Conservation (phyloP, 345 rosid genomes). For the Erysimum cheiranthoides region DNA sequence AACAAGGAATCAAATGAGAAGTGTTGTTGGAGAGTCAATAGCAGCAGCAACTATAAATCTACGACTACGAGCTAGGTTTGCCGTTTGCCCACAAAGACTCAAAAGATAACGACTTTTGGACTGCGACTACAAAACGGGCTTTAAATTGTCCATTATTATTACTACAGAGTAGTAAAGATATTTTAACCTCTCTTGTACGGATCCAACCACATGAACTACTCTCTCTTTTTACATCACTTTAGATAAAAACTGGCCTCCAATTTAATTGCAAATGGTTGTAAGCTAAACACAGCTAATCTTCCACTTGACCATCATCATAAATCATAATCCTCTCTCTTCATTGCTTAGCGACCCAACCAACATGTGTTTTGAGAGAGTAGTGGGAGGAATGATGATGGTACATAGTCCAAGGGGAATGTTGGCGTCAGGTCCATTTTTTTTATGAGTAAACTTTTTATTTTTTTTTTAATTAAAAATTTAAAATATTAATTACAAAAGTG, state of each 20-base stretch:
- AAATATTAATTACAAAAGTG: too few species aligned
- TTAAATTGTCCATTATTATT: not conserved
- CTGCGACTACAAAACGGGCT: not conserved
- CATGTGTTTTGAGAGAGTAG: constrained; percentile 16
- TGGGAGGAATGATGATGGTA: constrained; percentile 18
- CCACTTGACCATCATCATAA: not conserved
- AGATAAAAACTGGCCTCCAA: not conserved
- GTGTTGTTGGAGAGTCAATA: constrained; percentile 33
- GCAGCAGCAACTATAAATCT: constrained; percentile 9
- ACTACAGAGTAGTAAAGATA: too few species aligned
- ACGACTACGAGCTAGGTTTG: not conserved
- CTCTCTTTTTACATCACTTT: not conserved
- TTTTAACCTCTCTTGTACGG: not conserved
- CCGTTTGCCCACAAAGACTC: not conserved
- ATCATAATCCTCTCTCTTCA: constrained; percentile 1
- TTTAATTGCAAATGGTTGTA: not conserved
- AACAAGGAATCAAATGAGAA: constrained; percentile 1
- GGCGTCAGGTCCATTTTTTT: constrained; percentile 5
- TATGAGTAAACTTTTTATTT: too few species aligned
- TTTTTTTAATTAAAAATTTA: too few species aligned
- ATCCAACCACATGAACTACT: constrained; percentile 3
- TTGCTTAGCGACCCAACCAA: constrained; percentile 24
- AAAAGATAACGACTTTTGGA: not conserved
- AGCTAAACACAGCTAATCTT: constrained; percentile 21
- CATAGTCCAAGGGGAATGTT: constrained; percentile 31